Evolutionary conservation across 805 yeast genomes (phyloP).

Genomic region (Saccharomycopsis sp.): DNA sequence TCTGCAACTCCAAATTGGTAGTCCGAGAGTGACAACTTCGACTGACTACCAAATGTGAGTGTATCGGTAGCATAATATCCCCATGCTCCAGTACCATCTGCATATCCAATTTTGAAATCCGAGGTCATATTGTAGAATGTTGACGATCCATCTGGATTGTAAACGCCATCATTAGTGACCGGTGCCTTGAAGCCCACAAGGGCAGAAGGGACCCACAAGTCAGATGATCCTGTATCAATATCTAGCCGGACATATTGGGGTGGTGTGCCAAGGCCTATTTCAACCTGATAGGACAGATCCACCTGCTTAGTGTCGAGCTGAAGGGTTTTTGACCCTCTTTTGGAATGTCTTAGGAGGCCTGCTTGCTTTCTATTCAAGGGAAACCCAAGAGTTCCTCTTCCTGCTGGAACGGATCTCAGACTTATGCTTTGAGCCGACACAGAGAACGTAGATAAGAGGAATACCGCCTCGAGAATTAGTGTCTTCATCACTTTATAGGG

Average conservation of each 20-base stretch:
- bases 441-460: no score
- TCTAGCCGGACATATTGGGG: constrained; percentile 45
- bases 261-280: constrained; percentile 48
- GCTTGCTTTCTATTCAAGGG: no score
- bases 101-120: constrained; percentile 1
- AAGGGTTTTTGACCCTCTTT: background rate
- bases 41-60: constrained; percentile 4
- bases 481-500: no score
- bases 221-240: constrained; percentile 74
- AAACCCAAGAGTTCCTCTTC: no score
- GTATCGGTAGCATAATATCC: constrained; percentile 12
- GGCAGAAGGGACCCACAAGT: constrained; percentile 46
- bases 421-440: no score
- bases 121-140: constrained; percentile 3
- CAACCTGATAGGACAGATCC: constrained; percentile 37
- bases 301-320: background rate
- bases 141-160: background rate
- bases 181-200: constrained; percentile 12
- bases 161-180: constrained; percentile 1
- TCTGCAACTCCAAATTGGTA: constrained; percentile 14
- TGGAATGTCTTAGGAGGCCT: no score
- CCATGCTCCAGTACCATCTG: constrained; percentile 2
- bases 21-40: constrained; percentile 1
- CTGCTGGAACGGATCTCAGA: no score
- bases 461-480: no score